A percentile compares a stretch with the other conserved stretches of the same genome.
Conservation (phyloP, 768 basidiomycete genomes). For the Neoboletus subvelutipes region DNA sequence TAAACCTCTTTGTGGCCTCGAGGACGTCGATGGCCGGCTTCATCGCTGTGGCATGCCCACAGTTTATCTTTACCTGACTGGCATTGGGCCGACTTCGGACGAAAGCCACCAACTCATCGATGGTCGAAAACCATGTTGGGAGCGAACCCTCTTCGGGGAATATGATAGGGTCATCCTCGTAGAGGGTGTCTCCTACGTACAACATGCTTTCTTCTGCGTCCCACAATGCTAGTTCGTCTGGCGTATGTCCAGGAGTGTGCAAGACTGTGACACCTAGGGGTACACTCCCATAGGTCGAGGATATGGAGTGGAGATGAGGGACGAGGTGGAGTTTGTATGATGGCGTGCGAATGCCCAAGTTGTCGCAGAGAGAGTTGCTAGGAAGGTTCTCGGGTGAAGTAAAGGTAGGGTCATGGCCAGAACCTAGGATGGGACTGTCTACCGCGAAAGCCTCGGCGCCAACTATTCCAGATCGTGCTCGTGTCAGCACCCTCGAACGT, state of each 20-base stretch:
- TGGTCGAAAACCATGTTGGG: slow-evolving; percentile 44
- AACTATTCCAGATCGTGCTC: slow-evolving; percentile 32
- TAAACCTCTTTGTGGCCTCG: slow-evolving; percentile 40
- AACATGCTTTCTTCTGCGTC: slow-evolving; percentile 50
- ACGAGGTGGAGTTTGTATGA: slow-evolving; percentile 48
- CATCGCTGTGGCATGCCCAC: slow-evolving; percentile 48
- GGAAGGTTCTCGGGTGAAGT: slow-evolving; percentile 41
- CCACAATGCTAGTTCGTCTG: slow-evolving; percentile 57
- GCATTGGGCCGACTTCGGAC: slow-evolving; percentile 32
- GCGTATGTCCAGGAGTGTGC: slow-evolving; percentile 59
- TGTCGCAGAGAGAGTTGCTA: slow-evolving; percentile 46
- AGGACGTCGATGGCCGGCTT: slow-evolving; percentile 49
- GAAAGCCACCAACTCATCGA: slow-evolving; percentile 44
- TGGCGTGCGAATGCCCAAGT: slow-evolving; percentile 41
- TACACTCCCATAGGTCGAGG: slow-evolving; percentile 12
- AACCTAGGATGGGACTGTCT: slow-evolving; percentile 49
- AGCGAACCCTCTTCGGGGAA: slow-evolving; percentile 57
- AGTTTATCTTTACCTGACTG: slow-evolving; percentile 42
- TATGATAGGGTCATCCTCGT: slow-evolving; percentile 55
- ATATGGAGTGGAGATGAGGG: slow-evolving; percentile 39
- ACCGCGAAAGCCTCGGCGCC: slow-evolving; percentile 50
- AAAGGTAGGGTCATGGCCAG: slow-evolving; percentile 47
- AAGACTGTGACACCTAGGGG: slow-evolving; percentile 43
- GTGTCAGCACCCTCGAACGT: background rate
- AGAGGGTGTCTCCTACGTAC: slow-evolving; percentile 57